These are phyloP conservation scores for Catunica adiposa DNA, from an alignment of 2,329 filamentous ascomycete species.

Conservation along the genomic window DNA sequence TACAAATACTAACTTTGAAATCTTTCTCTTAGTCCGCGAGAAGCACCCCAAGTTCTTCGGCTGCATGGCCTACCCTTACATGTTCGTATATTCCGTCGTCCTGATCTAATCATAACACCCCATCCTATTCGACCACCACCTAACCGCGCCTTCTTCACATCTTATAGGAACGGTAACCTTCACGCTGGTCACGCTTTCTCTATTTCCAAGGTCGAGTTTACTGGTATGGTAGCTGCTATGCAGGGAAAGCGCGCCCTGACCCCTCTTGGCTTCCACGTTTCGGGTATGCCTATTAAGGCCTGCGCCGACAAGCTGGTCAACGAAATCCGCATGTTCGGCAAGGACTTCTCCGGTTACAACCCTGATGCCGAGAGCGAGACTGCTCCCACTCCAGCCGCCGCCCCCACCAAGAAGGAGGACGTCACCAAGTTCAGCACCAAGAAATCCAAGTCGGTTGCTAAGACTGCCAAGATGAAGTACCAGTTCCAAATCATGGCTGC, in stretches of 20 bases:
- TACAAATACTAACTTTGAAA: background rate
- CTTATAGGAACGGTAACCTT: conserved; percentile 54
- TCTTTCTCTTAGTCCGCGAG: conserved; percentile 36
- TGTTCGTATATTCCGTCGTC: conserved; percentile 19
- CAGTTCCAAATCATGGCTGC: conserved; percentile 91
- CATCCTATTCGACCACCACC: background rate
- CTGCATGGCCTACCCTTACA: conserved; percentile 26
- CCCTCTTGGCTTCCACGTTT: conserved; percentile 82
- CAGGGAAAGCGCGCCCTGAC: conserved; percentile 75
- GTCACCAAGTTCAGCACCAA: conserved; percentile 81
- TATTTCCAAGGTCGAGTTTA: conserved; percentile 84
- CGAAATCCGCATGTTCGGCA: conserved; percentile 77
- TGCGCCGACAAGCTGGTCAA: conserved; percentile 87
- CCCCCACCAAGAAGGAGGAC: conserved; percentile 59
- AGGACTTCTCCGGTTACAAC: conserved; percentile 65
- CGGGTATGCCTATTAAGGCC: conserved; percentile 95
- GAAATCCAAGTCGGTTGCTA: conserved; percentile 81
- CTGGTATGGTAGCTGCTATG: conserved; percentile 73
- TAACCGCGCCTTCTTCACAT: background rate
- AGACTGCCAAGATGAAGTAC: conserved; percentile 87
- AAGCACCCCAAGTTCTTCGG: conserved; percentile 86
- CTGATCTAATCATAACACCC: background rate
- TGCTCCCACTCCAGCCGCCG: conserved; percentile 31
- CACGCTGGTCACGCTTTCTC: conserved; percentile 91
- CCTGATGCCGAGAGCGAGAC: conserved; percentile 37